Conservation (phyloP, 1,139 yeast species). For the Candida pseudoviswanathii region DNA sequence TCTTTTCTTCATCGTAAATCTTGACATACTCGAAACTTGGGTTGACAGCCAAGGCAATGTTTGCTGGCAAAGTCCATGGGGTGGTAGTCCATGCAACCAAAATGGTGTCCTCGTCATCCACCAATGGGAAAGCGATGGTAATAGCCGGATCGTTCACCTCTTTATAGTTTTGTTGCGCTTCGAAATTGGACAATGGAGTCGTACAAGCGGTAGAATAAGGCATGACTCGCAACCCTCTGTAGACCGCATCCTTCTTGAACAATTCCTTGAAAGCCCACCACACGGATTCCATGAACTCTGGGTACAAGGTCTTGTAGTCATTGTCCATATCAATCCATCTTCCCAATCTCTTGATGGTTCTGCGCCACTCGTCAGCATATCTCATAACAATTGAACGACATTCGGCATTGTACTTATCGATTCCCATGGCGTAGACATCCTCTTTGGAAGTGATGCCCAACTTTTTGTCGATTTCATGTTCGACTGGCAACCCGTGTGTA, state of each 20-base stretch:
- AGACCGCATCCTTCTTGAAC: conserved; percentile 81
- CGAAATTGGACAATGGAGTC: conserved; percentile 95
- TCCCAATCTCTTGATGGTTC: conserved; percentile 89
- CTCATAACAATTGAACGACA: conserved; percentile 98
- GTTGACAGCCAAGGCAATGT: conserved; percentile 87
- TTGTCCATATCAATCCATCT: conserved; percentile 99
- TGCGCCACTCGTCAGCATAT: conserved; percentile 93
- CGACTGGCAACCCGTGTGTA: conserved; percentile 98
- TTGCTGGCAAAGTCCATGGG: conserved; percentile 98
- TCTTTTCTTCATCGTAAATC: conserved; percentile 85
- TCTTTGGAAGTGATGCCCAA: conserved; percentile 91
- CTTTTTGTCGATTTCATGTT: conserved; percentile 97
- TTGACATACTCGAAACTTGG: conserved; percentile 91
- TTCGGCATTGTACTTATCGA: conserved; percentile 89
- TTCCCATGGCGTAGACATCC: conserved; percentile 92
- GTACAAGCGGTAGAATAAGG: conserved; percentile 98
- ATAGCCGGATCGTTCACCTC: conserved; percentile 97
- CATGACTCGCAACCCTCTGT: conserved; percentile 96
- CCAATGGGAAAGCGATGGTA: conserved; percentile 83
- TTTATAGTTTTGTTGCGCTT: conserved; percentile 97
- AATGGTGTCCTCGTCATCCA: conserved; percentile 76
- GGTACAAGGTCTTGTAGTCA: conserved; percentile 96
- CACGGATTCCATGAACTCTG: conserved; percentile 94
- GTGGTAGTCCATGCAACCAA: conserved; percentile 99
- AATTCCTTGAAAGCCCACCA: conserved; percentile 99